Evolutionary conservation across 768 basidiomycete species (phyloP).

Genomic region (Dioszegia hungarica): DNA sequence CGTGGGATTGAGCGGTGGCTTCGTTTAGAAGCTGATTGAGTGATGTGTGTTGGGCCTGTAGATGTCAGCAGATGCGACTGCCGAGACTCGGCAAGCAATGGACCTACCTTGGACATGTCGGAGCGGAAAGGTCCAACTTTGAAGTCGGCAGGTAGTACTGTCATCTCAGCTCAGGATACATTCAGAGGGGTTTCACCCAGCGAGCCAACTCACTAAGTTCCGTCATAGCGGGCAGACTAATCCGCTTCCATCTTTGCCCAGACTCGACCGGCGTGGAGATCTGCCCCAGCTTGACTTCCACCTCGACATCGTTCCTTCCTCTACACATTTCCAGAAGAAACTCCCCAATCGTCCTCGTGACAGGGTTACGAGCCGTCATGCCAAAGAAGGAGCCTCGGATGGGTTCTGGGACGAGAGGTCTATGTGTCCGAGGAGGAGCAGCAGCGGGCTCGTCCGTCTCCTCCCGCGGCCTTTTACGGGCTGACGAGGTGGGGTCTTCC

Average conservation of each 20-base stretch:
- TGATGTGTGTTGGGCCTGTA: slow-evolving; percentile 59
- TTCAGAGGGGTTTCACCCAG: too few relatives aligned
- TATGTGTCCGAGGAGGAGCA: too few relatives aligned
- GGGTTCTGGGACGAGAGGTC: not conserved
- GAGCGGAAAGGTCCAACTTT: slow-evolving; percentile 75
- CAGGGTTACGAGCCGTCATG: slow-evolving; percentile 40
- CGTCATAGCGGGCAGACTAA: not conserved
- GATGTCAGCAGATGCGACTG: not conserved
- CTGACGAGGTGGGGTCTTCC: slow-evolving; percentile 11
- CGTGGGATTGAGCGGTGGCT: not conserved
- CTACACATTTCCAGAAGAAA: slow-evolving; percentile 36
- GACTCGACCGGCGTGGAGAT: not conserved
- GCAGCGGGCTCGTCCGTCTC: not conserved
- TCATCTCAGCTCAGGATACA: too few relatives aligned
- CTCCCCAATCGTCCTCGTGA: slow-evolving; percentile 37
- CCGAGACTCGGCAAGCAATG: slow-evolving; percentile 40
- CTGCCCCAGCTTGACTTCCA: slow-evolving; percentile 13
- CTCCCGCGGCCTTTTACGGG: slow-evolving; percentile 25
- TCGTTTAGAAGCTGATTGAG: slow-evolving; percentile 79
- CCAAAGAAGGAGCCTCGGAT: slow-evolving; percentile 34
- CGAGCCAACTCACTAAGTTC: not conserved
- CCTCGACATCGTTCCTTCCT: slow-evolving; percentile 41
- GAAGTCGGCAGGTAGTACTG: slow-evolving; percentile 65
- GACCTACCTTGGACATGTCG: slow-evolving; percentile 75
- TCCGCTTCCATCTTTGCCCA: not conserved